Conservation (phyloP, 2,329 filamentous ascomycete genomes). For the Volutella citrinella region DNA sequence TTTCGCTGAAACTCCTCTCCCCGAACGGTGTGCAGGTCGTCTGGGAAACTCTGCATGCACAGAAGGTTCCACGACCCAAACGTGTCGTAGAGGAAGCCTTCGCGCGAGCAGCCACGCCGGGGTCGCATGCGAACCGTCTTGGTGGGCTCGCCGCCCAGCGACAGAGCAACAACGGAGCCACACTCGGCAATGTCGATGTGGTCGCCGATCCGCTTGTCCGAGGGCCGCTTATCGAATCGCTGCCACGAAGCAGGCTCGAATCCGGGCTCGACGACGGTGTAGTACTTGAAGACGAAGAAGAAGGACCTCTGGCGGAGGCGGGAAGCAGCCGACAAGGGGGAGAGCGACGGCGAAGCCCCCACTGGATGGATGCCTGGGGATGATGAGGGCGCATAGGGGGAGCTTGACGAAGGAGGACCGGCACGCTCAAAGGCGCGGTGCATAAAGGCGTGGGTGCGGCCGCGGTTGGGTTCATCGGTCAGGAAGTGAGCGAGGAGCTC, state of each 20-base stretch:
- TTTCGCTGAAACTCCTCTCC: conserved; percentile 51
- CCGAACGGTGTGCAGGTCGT: conserved; percentile 55
- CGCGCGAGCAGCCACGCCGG: conserved; percentile 43
- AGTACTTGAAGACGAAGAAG: conserved; percentile 64
- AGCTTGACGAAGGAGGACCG: conserved; percentile 13
- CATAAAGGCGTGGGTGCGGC: conserved; percentile 46
- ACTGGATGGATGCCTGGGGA: conserved; percentile 10
- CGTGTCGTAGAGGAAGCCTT: conserved; percentile 54
- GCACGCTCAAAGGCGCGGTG: conserved; percentile 43
- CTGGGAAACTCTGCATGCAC: conserved; percentile 57
- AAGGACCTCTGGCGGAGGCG: conserved; percentile 52
- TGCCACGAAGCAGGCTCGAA: conserved; percentile 60
- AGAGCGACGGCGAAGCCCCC: conserved; percentile 2
- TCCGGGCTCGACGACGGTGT: conserved; percentile 55
- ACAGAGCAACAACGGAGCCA: conserved; percentile 56
- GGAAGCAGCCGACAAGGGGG: conserved; percentile 33
- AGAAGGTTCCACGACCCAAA: conserved; percentile 61
- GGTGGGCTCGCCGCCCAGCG: conserved; percentile 49
- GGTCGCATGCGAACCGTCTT: conserved; percentile 47
- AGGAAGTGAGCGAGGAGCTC: conserved; percentile 56
- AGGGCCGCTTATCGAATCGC: conserved; percentile 45
- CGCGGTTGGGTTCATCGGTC: conserved; percentile 40
- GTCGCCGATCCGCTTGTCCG: conserved; percentile 35
- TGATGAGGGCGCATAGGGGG: conserved; percentile 13
- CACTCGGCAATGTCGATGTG: conserved; percentile 61